These are phyloP conservation scores for Colletotrichum lini DNA, from an alignment of 2,329 filamentous ascomycete species.

Conservation along the genomic window DNA sequence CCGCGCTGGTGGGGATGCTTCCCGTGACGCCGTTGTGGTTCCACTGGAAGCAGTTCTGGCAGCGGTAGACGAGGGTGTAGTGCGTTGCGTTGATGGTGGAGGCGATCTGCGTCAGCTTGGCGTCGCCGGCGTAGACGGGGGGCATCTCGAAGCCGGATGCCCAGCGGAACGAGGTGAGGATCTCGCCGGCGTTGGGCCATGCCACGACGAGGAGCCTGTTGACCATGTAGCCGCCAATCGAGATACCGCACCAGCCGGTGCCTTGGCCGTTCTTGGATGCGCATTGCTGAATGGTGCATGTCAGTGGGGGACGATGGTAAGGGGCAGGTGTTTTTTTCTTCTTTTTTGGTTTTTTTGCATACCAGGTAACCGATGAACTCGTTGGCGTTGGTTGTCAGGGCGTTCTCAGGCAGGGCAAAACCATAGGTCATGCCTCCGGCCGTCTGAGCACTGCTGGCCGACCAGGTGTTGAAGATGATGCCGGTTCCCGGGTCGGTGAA, in stretches of 20 bases:
- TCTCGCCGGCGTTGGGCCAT: constrained; percentile 67
- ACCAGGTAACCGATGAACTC: constrained; percentile 75
- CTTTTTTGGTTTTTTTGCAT: not conserved
- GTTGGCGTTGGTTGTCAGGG: constrained; percentile 60
- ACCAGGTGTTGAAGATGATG: constrained; percentile 68
- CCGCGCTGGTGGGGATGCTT: constrained; percentile 60
- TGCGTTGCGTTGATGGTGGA: constrained; percentile 69
- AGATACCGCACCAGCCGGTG: constrained; percentile 72
- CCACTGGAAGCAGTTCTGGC: constrained; percentile 70
- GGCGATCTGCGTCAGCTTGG: constrained; percentile 73
- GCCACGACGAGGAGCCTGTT: constrained; percentile 70
- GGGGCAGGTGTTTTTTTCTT: no score
- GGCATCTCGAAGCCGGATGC: constrained; percentile 72
- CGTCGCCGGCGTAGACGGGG: constrained; percentile 71
- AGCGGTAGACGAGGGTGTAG: constrained; percentile 77
- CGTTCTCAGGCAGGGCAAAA: constrained; percentile 66
- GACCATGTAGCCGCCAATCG: constrained; percentile 70
- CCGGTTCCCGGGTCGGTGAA: constrained; percentile 64
- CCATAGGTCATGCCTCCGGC: constrained; percentile 66
- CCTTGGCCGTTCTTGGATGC: constrained; percentile 59
- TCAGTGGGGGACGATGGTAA: not conserved
- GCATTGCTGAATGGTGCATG: constrained; percentile 56
- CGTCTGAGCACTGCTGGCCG: constrained; percentile 52
- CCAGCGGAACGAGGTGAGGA: constrained; percentile 72
- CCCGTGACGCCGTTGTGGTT: constrained; percentile 62